Conservation (phyloP, 192 early-diverging fungal species). For the Coemansia sp. region DNA sequence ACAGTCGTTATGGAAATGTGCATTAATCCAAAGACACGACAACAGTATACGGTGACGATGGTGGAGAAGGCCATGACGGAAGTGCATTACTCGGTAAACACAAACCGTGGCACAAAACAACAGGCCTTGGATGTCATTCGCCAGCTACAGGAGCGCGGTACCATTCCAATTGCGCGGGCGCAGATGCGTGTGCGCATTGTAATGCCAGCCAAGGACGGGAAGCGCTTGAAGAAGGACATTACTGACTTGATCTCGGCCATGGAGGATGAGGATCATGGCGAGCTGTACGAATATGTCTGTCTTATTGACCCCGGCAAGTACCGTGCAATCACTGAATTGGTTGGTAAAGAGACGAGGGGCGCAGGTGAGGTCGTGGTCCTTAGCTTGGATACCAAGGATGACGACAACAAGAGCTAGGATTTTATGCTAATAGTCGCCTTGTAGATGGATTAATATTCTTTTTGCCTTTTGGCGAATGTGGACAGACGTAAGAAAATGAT, state of each 20-base stretch:
- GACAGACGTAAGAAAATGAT: no score
- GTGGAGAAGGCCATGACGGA: conserved; percentile 98
- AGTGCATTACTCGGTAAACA: conserved; percentile 88
- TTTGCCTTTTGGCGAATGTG: neutral
- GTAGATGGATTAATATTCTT: neutral
- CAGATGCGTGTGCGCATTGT: conserved; percentile 89
- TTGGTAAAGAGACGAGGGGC: conserved; percentile 85
- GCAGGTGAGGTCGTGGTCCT: conserved; percentile 87
- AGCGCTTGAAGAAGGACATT: conserved; percentile 82
- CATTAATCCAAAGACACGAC: conserved; percentile 91
- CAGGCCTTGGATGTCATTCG: conserved; percentile 93
- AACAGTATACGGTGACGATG: conserved; percentile 95
- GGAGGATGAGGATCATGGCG: conserved; percentile 69
- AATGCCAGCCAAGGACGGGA: conserved; percentile 81
- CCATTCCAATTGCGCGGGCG: conserved; percentile 90
- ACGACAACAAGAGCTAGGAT: conserved; percentile 58
- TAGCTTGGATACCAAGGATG: conserved; percentile 69
- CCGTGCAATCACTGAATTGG: conserved; percentile 74
- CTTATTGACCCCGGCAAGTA: conserved; percentile 94
- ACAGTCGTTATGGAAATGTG: conserved; percentile 94
- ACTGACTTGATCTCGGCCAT: conserved; percentile 66
- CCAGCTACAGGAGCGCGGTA: conserved; percentile 82
- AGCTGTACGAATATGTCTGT: conserved; percentile 46
- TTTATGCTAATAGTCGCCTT: conserved; percentile 17
- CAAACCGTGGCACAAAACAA: conserved; percentile 80